Evolutionary conservation across 352 stramenopile genomes (phyloP), one percentile per base, ranked within the genome.

Genomic region (Phytophthora pisi): DNA sequence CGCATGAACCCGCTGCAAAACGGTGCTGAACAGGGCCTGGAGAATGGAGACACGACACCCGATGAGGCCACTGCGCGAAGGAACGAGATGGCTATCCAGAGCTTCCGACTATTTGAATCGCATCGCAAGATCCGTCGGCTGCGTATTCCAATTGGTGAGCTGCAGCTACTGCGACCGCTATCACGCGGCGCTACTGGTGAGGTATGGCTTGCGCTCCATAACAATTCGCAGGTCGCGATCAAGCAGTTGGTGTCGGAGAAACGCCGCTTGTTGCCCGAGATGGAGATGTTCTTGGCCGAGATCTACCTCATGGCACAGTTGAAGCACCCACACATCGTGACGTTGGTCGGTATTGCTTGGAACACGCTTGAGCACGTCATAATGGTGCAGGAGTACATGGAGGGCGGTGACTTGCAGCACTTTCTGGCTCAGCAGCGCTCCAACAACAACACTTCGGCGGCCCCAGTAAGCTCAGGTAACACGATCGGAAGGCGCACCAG

Each of bases 341-440:
- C 67, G 11, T 60, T 93, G 28, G 64, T 84, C 0, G 81, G 78
- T 13, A 87, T 91, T 57, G 83, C 84, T 31, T 91, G 82, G 81
- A 88, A 88, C 55, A 89, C 83, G n/a, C 70, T 91, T 5, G 77
- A 83, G 49, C 79, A 92, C 55, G 77, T 90, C 9, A 52, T 85
- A 31, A 93, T 93, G 78, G 79, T 91, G 43, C 80, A 90, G 53
- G 83, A 95, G 62, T 89, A 79, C 63, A 88, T 95, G 81, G 75
- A 88, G 61, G 61, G 61, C 5, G 87, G 87, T 2, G 87, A 95
- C 24, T 69, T 95, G 51, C 74, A 82, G 54, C 74, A 77, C n/a
- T 88, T 83, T 40, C 47, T 95, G 24, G 63, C 69, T 0, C 34
- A 60, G 20, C 68, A 85, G 66, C 54, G 64, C 20, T 13, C 62